phyloP scores from a whole-genome alignment of 306 rosid genomes.

The Pterocarpus santalinus region DNA sequence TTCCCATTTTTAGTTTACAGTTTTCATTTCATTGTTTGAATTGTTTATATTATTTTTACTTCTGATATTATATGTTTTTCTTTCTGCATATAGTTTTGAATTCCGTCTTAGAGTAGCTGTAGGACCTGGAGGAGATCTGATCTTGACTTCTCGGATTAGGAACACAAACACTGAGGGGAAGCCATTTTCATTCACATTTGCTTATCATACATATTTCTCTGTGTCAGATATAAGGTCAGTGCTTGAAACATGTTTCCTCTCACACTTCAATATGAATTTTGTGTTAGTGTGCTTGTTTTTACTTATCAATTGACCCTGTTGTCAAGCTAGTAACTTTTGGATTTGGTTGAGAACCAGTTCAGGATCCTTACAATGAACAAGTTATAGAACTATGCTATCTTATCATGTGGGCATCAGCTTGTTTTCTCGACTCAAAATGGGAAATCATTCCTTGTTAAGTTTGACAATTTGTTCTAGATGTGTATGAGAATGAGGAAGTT shows the following conservation, averaged over 20 bases:
- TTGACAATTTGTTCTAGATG: slow-evolving; percentile 5
- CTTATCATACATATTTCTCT: slow-evolving; percentile 91
- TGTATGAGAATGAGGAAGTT: background rate
- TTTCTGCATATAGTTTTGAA: slow-evolving; percentile 72
- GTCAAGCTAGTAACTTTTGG: slow-evolving; percentile 7
- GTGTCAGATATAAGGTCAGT: slow-evolving; percentile 92
- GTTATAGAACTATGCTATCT: slow-evolving; percentile 2
- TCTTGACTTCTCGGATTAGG: slow-evolving; percentile 88
- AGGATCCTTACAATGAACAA: slow-evolving; percentile 14
- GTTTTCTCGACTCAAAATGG: slow-evolving; percentile 10
- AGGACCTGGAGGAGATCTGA: slow-evolving; percentile 92
- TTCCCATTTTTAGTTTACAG: background rate
- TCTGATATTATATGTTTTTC: slow-evolving; percentile 40
- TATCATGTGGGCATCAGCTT: slow-evolving; percentile 20
- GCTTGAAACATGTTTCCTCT: slow-evolving; percentile 23
- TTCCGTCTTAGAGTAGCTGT: slow-evolving; percentile 87
- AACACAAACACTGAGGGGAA: slow-evolving; percentile 89
- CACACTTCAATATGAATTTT: slow-evolving; percentile 14
- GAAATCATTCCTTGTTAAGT: slow-evolving; percentile 14
- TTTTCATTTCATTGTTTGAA: slow-evolving; percentile 2
- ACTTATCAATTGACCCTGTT: background rate
- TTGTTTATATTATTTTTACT: slow-evolving; percentile 26
- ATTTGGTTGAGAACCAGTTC: slow-evolving; percentile 39
- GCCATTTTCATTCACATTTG: slow-evolving; percentile 93
- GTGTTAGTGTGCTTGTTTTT: background rate